These are phyloP conservation scores for Pythium dissotocum DNA, from an alignment of 352 stramenopile species.

Conservation along the genomic window DNA sequence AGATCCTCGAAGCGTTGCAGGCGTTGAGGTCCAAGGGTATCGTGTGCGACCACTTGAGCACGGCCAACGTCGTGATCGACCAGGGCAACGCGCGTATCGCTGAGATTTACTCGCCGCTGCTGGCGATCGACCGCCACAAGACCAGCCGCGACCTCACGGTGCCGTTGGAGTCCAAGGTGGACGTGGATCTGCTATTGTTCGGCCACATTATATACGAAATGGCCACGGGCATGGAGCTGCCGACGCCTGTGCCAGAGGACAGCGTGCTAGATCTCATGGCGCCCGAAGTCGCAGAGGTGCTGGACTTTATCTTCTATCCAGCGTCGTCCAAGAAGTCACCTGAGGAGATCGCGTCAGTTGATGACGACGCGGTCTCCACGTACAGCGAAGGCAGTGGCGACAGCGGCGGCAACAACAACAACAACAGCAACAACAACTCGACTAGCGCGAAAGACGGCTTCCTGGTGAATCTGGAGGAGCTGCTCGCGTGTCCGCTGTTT, in stretches of 20 bases:
- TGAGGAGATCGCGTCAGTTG: not conserved
- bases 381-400: not conserved
- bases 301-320: constrained; percentile 57
- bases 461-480: constrained; percentile 38
- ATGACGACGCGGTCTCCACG: constrained; percentile 9
- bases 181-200: constrained; percentile 71
- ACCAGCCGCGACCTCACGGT: constrained; percentile 58
- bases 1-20: constrained; percentile 61
- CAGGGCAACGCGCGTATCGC: constrained; percentile 51
- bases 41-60: constrained; percentile 67
- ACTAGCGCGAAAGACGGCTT: constrained; percentile 24
- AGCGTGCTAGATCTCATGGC: constrained; percentile 50
- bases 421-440: constrained; percentile 13
- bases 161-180: constrained; percentile 59
- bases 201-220: constrained; percentile 80
- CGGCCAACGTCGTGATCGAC: constrained; percentile 68
- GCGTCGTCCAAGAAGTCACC: not conserved
- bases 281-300: constrained; percentile 57
- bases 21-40: constrained; percentile 61
- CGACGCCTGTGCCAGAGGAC: constrained; percentile 41
- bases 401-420: constrained; percentile 5
- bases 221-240: constrained; percentile 63
- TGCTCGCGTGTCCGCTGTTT: constrained; percentile 50
- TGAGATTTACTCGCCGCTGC: constrained; percentile 65
- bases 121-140: constrained; percentile 60